Evolutionary conservation across 305 asterid genomes (phyloP).

Genomic region (Striga hermonthica): DNA sequence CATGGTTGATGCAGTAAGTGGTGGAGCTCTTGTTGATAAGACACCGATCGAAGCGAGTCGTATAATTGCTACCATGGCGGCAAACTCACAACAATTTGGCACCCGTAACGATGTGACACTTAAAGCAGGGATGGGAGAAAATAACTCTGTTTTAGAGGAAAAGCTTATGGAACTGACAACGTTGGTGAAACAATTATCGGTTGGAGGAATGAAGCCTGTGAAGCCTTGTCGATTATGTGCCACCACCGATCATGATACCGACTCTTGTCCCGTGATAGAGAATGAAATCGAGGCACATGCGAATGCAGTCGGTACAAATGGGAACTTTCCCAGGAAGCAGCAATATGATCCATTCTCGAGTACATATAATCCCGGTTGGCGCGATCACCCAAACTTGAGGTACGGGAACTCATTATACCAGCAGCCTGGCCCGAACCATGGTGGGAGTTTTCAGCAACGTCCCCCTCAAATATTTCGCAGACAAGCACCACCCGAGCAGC

Average conservation of each 20-base stretch:
- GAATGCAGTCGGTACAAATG: background rate
- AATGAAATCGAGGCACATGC: background rate
- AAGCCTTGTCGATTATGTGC: background rate
- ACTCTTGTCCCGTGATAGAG: background rate
- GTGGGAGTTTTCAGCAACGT: background rate
- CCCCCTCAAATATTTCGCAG: background rate
- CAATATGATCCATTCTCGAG: background rate
- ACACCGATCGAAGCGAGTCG: background rate
- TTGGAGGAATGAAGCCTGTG: no score
- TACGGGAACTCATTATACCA: background rate
- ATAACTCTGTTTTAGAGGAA: background rate
- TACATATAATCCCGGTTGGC: background rate
- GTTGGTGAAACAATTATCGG: background rate
- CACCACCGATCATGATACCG: background rate
- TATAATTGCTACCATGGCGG: background rate
- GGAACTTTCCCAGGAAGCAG: background rate
- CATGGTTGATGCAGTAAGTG: background rate
- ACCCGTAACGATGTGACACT: background rate
- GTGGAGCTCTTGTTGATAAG: background rate
- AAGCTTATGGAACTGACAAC: background rate
- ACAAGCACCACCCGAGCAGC: background rate
- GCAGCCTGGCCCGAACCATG: background rate
- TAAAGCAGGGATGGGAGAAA: background rate
- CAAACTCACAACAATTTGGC: background rate
- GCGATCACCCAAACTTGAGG: background rate